Conservation (phyloP, 163 green algal genomes). For the Scenedesmus sp. region DNA sequence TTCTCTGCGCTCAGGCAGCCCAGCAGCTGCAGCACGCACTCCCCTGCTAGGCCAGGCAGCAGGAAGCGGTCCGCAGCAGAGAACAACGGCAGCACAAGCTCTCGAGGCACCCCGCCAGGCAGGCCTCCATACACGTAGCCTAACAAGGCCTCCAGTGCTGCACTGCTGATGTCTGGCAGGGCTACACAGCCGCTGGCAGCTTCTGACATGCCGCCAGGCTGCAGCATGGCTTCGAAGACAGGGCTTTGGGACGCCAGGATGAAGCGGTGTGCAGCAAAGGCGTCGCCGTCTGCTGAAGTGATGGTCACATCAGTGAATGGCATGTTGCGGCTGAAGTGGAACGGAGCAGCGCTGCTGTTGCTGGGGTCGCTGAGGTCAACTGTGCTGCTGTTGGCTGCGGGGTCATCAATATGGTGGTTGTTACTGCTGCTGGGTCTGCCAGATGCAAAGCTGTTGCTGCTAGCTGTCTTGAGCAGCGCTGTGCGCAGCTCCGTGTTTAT, state of each 20-base stretch:
- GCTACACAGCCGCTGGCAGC: background rate
- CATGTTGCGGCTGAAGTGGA: constrained; percentile 25
- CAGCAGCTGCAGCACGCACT: constrained; percentile 50
- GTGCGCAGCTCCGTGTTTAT: constrained; percentile 18
- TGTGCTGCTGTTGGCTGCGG: background rate
- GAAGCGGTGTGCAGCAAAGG: constrained; percentile 16
- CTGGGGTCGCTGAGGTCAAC: background rate
- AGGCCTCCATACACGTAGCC: constrained; percentile 27
- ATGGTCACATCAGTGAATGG: constrained; percentile 20
- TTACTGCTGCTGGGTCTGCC: background rate
- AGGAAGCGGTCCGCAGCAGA: constrained; percentile 33
- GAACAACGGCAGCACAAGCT: constrained; percentile 32
- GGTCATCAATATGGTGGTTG: background rate
- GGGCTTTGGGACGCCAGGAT: constrained; percentile 16
- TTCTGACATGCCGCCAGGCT: constrained; percentile 13
- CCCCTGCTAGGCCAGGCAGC: constrained; percentile 39
- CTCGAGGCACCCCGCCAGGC: constrained; percentile 8
- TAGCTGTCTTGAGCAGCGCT: constrained; percentile 6
- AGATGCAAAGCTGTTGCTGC: background rate
- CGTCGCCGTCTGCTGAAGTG: background rate
- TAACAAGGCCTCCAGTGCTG: constrained; percentile 6
- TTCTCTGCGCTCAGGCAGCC: constrained; percentile 42
- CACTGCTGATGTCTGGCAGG: constrained; percentile 21
- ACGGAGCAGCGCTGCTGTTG: background rate
- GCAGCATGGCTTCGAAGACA: constrained; percentile 20